Conservation (phyloP, 148 eudicot genomes). For the Rhododendron griersonianum region DNA sequence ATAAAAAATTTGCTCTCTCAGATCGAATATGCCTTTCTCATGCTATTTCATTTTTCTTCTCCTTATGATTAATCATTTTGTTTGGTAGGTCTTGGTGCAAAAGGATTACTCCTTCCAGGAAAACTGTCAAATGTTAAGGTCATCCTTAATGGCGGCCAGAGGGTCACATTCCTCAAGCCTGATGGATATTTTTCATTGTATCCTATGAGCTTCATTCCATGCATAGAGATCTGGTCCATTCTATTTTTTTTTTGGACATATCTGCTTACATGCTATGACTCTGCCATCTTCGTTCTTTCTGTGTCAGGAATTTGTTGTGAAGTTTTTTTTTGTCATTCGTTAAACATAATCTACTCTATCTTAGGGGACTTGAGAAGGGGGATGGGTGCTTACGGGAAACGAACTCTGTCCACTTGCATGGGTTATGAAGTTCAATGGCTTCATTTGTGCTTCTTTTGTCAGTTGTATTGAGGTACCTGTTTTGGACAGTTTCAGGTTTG, state of each 20-base stretch:
- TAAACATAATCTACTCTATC: no score
- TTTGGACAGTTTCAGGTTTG: neutral
- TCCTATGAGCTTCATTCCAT: constrained; percentile 41
- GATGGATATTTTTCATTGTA: constrained; percentile 99
- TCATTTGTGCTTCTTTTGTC: neutral
- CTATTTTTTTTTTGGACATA: neutral
- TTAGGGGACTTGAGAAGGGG: no score
- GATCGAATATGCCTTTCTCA: neutral
- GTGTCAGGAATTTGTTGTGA: neutral
- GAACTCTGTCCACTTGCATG: no score
- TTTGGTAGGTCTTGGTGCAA: constrained; percentile 38
- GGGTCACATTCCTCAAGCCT: constrained; percentile 77
- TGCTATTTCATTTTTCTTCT: constrained; percentile 5
- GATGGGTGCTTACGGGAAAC: no score
- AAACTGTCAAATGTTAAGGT: constrained; percentile 70
- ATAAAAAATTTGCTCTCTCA: neutral
- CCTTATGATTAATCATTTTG: constrained; percentile 15
- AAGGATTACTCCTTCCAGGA: constrained; percentile 60
- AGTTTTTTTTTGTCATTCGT: neutral
- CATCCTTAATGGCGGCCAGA: constrained; percentile 87
- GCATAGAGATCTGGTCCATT: neutral
- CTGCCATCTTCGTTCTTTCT: neutral
- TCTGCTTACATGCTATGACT: neutral
- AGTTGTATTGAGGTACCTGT: neutral
- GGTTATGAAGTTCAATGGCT: neutral